Percentiles rank a stretch among this genome's conserved stretches.
Evolutionary conservation across 768 basidiomycete species (phyloP).

Genomic region (Mycena haematopus): DNA sequence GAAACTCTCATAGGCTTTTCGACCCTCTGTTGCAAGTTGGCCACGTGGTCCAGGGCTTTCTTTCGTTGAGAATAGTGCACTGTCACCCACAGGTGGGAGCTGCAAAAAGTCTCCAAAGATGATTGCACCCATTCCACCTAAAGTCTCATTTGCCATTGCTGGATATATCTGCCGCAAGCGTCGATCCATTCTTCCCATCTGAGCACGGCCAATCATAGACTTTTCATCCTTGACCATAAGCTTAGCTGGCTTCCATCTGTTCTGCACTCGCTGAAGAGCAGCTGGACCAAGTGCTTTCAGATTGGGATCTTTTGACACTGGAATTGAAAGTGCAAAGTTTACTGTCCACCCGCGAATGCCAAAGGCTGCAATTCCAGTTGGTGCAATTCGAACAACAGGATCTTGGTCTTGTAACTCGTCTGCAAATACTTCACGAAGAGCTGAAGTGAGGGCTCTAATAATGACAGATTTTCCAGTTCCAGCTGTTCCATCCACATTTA

Average conservation of each 20-base stretch:
- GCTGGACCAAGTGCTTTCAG: too few species aligned
- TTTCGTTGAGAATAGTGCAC: not conserved
- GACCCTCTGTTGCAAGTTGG: not conserved
- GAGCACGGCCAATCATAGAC: constrained; percentile 34
- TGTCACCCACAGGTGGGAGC: not conserved
- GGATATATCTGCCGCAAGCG: not conserved
- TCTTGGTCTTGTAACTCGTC: constrained; percentile 25
- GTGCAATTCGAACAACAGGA: constrained; percentile 32
- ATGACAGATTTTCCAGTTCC: constrained; percentile 37
- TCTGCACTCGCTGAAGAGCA: constrained; percentile 26
- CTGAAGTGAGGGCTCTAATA: constrained; percentile 34
- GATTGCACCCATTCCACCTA: not conserved
- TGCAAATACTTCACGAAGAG: constrained; percentile 26
- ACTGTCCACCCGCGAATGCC: constrained; percentile 35
- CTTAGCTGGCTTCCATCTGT: constrained; percentile 23
- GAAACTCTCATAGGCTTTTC: not conserved
- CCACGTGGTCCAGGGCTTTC: too few species aligned
- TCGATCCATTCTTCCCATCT: constrained; percentile 20
- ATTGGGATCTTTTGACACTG: too few species aligned
- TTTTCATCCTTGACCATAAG: constrained; percentile 38
- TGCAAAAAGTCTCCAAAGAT: not conserved
- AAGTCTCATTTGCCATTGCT: not conserved
- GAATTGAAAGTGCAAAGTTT: constrained; percentile 28
- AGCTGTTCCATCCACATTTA: not conserved
- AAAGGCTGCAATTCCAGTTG: constrained; percentile 36